A percentile compares a stretch with the other conserved stretches of the same genome.
phyloP scores from a whole-genome alignment of 192 early-diverging fungal genomes.

The Radiomyces spectabilis region DNA sequence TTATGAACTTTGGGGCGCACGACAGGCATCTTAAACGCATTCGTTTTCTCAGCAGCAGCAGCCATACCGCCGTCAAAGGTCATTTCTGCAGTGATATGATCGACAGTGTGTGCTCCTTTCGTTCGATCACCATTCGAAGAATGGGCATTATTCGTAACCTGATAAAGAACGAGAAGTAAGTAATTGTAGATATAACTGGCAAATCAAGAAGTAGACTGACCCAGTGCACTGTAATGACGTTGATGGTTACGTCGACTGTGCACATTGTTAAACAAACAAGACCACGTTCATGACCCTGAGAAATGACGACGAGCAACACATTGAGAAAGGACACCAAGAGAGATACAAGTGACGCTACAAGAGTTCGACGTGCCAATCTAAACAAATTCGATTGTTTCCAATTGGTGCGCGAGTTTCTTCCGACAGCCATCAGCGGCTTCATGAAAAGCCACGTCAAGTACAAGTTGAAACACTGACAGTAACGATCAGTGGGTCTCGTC shows the following conservation, averaged over 20 bases:
- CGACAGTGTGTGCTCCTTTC: neutral
- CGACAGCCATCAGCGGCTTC: slow-evolving; percentile 15
- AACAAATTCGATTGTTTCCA: slow-evolving; percentile 20
- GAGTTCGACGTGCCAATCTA: slow-evolving; percentile 33
- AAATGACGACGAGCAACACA: slow-evolving; percentile 30
- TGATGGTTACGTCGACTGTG: slow-evolving; percentile 43
- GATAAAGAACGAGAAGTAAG: neutral
- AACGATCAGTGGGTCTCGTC: neutral
- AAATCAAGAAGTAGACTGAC: neutral
- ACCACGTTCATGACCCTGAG: slow-evolving; percentile 38
- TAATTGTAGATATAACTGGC: neutral
- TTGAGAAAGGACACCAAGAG: slow-evolving; percentile 34
- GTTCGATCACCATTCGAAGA: slow-evolving; percentile 1
- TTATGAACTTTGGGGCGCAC: neutral
- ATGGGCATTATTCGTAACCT: slow-evolving; percentile 7
- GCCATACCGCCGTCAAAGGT: slow-evolving; percentile 6
- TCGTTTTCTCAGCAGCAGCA: neutral
- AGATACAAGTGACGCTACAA: slow-evolving; percentile 35
- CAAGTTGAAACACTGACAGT: slow-evolving; percentile 22
- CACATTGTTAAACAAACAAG: slow-evolving; percentile 44
- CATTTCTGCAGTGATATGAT: slow-evolving; percentile 5
- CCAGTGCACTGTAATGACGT: slow-evolving; percentile 30
- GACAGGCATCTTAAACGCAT: neutral
- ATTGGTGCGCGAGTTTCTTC: slow-evolving; percentile 5
- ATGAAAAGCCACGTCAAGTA: slow-evolving; percentile 32